Evolutionary conservation across 2,329 filamentous ascomycete species (phyloP).

Genomic region (Cylindrodendrum hubeiense): DNA sequence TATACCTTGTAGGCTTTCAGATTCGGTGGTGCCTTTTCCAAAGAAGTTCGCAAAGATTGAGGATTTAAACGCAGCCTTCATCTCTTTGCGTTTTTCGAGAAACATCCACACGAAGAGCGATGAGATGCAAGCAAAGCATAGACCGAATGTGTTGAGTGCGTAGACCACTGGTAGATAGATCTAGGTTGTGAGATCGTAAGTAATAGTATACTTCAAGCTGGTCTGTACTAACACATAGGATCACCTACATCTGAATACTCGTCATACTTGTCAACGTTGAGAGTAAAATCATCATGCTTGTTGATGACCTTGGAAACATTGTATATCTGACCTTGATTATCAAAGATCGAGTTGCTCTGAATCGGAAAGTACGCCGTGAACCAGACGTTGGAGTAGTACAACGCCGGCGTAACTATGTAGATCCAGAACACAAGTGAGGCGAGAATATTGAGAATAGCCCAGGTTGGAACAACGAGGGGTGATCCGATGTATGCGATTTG

Average conservation of each 20-base stretch:
- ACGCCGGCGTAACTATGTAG: slow-evolving; percentile 56
- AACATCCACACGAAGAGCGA: slow-evolving; percentile 49
- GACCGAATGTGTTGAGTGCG: slow-evolving; percentile 62
- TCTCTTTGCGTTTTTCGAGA: slow-evolving; percentile 45
- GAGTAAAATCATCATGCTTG: slow-evolving; percentile 52
- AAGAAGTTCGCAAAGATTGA: not conserved
- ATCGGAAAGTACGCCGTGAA: slow-evolving; percentile 65
- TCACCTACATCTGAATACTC: slow-evolving; percentile 61
- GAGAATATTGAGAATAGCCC: slow-evolving; percentile 62
- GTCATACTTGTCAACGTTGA: slow-evolving; percentile 62
- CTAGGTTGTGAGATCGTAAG: slow-evolving; percentile 14
- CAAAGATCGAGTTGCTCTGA: slow-evolving; percentile 64
- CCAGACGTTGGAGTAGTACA: slow-evolving; percentile 64
- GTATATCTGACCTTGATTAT: slow-evolving; percentile 63
- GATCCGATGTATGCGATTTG: slow-evolving; percentile 56
- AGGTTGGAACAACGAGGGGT: slow-evolving; percentile 55
- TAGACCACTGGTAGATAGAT: slow-evolving; percentile 59
- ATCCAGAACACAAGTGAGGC: slow-evolving; percentile 62
- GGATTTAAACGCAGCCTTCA: slow-evolving; percentile 28
- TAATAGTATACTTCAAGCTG: too few relatives aligned
- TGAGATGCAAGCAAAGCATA: slow-evolving; percentile 65
- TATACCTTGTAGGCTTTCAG: slow-evolving; percentile 25
- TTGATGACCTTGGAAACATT: slow-evolving; percentile 62
- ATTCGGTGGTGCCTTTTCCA: not conserved
- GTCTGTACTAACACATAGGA: too few relatives aligned